phyloP scores from a whole-genome alignment of 2,329 filamentous ascomycete species.

The Ascochyta pisi region DNA sequence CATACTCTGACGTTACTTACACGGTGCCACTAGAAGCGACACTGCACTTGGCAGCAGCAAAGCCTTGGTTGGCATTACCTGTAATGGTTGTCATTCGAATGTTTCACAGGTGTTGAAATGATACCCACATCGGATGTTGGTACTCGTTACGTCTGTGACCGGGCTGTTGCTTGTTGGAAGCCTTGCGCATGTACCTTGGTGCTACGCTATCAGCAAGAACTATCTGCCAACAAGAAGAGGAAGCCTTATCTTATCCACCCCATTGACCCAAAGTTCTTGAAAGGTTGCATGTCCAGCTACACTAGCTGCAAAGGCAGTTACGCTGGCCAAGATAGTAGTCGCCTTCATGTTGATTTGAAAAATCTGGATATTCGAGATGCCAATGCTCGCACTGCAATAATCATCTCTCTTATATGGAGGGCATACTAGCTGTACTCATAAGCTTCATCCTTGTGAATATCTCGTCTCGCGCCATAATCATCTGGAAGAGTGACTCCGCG shows the following conservation, averaged over 20 bases:
- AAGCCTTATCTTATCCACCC: conserved; percentile 35
- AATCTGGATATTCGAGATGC: background rate
- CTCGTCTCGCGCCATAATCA: background rate
- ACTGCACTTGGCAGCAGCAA: conserved; percentile 52
- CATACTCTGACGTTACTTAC: background rate
- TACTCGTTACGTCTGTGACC: conserved; percentile 57
- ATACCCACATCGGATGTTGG: conserved; percentile 58
- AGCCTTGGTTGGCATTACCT: conserved; percentile 37
- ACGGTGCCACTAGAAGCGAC: conserved; percentile 56
- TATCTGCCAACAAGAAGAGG: background rate
- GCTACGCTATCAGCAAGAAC: background rate
- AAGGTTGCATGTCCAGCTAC: conserved; percentile 39
- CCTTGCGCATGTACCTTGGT: conserved; percentile 34
- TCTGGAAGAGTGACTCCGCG: background rate
- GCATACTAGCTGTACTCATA: background rate
- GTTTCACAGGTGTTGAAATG: background rate
- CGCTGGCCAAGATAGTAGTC: conserved; percentile 17
- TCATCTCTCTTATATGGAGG: conserved; percentile 6
- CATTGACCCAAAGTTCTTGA: conserved; percentile 44
- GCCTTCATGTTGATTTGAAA: conserved; percentile 25
- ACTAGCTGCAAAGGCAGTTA: conserved; percentile 19
- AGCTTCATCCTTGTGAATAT: background rate
- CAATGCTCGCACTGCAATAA: background rate
- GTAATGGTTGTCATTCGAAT: background rate
- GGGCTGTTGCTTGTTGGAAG: conserved; percentile 48